Conservation (phyloP, 129 eudicot species). For the Centella asiatica region DNA sequence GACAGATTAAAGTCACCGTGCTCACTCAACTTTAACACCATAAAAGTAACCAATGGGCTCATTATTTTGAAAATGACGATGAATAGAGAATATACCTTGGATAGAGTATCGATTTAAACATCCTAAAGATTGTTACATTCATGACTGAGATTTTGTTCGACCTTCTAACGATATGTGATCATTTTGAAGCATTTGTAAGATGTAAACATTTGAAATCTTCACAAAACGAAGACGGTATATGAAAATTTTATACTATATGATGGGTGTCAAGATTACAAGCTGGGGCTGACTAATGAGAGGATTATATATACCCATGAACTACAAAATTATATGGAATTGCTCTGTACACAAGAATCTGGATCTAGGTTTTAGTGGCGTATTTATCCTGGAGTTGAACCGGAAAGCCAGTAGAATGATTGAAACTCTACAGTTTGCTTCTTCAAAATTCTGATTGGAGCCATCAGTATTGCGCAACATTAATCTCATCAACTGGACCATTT, state of each 20-base stretch:
- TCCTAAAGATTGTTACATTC: too few species aligned
- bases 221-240: too few species aligned
- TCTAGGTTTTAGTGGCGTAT: conserved; percentile 7
- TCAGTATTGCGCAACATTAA: background rate
- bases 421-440: background rate
- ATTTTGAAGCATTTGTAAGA: too few species aligned
- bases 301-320: conserved; percentile 13
- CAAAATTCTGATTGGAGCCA: background rate
- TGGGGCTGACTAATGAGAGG: background rate
- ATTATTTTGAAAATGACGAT: too few species aligned
- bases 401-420: background rate
- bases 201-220: too few species aligned
- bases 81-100: too few species aligned
- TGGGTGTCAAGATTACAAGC: background rate
- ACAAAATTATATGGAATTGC: background rate
- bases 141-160: too few species aligned
- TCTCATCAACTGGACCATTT: background rate
- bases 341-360: conserved; percentile 10
- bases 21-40: too few species aligned
- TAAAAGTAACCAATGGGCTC: too few species aligned
- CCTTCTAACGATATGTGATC: too few species aligned
- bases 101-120: too few species aligned
- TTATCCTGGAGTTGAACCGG: background rate
- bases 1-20: too few species aligned
- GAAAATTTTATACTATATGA: background rate